Conservation (phyloP, 805 yeast genomes). For the Candida boidinii region DNA sequence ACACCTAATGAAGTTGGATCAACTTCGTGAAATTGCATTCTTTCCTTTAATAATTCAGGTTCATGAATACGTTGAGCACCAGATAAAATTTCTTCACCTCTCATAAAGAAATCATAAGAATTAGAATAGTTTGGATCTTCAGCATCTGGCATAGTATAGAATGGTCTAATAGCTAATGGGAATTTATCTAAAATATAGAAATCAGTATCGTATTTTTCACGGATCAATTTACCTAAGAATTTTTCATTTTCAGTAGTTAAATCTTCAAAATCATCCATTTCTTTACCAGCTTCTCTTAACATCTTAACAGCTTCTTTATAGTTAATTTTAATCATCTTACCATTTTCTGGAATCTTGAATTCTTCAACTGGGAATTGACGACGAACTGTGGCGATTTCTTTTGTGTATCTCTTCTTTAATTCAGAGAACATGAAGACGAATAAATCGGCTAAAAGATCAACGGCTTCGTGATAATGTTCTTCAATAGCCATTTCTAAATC, state of each 20-base stretch:
- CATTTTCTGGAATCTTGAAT: conserved; percentile 87
- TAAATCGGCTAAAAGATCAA: conserved; percentile 46
- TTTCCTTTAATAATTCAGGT: conserved; percentile 67
- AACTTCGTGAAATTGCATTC: conserved; percentile 78
- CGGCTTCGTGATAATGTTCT: conserved; percentile 94
- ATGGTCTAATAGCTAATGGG: conserved; percentile 95
- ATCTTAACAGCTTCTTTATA: conserved; percentile 87
- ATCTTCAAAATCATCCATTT: conserved; percentile 82
- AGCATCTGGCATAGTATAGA: conserved; percentile 98
- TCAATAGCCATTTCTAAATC: conserved; percentile 98
- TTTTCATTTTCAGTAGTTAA: conserved; percentile 92
- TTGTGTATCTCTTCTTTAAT: conserved; percentile 68
- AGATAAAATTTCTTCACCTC: conserved; percentile 98
- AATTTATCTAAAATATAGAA: conserved; percentile 97
- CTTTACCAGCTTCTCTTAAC: conserved; percentile 81
- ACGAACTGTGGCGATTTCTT: conserved; percentile 84
- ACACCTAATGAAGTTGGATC: conserved; percentile 77
- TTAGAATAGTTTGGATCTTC: conserved; percentile 88
- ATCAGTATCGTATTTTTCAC: conserved; percentile 94
- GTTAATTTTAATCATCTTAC: conserved; percentile 84
- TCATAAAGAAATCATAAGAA: conserved; percentile 99
- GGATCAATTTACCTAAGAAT: conserved; percentile 81
- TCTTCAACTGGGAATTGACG: conserved; percentile 97
- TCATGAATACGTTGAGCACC: conserved; percentile 99
- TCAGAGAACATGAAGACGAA: conserved; percentile 84